These are phyloP conservation scores for Phytophthora pini DNA, from an alignment of 352 stramenopile species.

Conservation along the genomic window DNA sequence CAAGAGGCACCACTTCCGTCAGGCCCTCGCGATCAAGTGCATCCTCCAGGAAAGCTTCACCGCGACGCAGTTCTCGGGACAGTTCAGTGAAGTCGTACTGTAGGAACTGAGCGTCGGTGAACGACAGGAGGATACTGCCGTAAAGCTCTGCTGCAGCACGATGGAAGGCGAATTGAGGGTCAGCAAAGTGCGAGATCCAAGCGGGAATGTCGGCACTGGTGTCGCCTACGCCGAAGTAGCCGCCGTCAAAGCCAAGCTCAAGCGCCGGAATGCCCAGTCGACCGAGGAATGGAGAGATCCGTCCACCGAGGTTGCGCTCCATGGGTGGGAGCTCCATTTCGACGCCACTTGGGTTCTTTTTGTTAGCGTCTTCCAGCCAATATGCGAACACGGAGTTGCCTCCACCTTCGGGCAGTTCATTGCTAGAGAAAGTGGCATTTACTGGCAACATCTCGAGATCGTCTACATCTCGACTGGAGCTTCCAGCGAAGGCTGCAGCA, in stretches of 20 bases:
- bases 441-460: conserved; percentile 55
- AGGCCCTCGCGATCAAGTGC: conserved; percentile 51
- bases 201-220: conserved; percentile 68
- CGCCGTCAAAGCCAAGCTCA: conserved; percentile 75
- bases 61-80: conserved; percentile 69
- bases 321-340: conserved; percentile 62
- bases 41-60: conserved; percentile 59
- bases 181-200: conserved; percentile 82
- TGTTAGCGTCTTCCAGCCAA: conserved; percentile 68
- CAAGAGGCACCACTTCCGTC: conserved; percentile 41
- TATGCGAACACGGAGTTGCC: conserved; percentile 76
- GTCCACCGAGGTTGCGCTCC: conserved; percentile 46
- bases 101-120: conserved; percentile 83
- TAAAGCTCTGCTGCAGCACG: conserved; percentile 81
- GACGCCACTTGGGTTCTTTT: conserved; percentile 24
- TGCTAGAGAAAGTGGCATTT: conserved; percentile 70
- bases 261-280: conserved; percentile 78
- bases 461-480: conserved; percentile 39
- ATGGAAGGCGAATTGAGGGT: conserved; percentile 78
- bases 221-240: conserved; percentile 67
- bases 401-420: conserved; percentile 62
- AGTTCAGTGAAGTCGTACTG: conserved; percentile 89
- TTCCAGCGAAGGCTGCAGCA: conserved; percentile 9
- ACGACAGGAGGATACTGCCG: conserved; percentile 76
- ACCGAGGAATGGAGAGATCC: conserved; percentile 75